phyloP scores from a whole-genome alignment of 805 yeast genomes.

The Candida pini region DNA sequence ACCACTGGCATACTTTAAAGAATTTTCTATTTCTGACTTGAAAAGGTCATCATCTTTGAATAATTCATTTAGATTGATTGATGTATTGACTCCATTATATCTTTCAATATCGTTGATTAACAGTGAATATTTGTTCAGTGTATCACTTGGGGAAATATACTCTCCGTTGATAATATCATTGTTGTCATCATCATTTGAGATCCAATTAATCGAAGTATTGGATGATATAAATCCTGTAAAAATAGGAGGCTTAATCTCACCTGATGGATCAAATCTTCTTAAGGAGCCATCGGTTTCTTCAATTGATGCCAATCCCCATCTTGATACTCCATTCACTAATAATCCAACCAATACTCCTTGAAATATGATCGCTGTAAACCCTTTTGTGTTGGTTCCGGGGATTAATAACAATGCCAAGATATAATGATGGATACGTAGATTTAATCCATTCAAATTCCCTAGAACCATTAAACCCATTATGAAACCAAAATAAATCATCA shows the following conservation, averaged over 20 bases:
- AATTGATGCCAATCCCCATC: conserved; percentile 93
- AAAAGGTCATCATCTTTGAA: conserved; percentile 26
- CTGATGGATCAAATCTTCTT: conserved; percentile 69
- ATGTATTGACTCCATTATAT: conserved; percentile 49
- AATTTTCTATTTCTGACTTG: conserved; percentile 18
- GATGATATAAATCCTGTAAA: conserved; percentile 30
- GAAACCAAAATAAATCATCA: conserved; percentile 46
- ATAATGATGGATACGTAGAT: conserved; percentile 74
- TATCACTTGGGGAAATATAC: conserved; percentile 21
- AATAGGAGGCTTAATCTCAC: conserved; percentile 45
- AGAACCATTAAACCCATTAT: conserved; percentile 39
- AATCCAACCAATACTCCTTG: conserved; percentile 85
- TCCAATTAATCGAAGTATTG: conserved; percentile 36
- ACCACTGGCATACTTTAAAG: neutral
- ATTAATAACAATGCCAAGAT: conserved; percentile 69
- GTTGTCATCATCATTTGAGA: conserved; percentile 2
- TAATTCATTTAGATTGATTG: conserved; percentile 38
- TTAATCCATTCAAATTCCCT: conserved; percentile 56
- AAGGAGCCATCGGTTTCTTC: conserved; percentile 69
- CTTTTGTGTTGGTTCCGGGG: conserved; percentile 80
- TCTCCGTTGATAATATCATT: conserved; percentile 20
- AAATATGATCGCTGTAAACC: conserved; percentile 62
- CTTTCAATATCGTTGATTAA: conserved; percentile 76
- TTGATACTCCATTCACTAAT: conserved; percentile 73
- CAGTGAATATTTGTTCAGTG: conserved; percentile 51